phyloP scores from a whole-genome alignment of 2,329 filamentous ascomycete genomes.

The Xylariaceae sp. region DNA sequence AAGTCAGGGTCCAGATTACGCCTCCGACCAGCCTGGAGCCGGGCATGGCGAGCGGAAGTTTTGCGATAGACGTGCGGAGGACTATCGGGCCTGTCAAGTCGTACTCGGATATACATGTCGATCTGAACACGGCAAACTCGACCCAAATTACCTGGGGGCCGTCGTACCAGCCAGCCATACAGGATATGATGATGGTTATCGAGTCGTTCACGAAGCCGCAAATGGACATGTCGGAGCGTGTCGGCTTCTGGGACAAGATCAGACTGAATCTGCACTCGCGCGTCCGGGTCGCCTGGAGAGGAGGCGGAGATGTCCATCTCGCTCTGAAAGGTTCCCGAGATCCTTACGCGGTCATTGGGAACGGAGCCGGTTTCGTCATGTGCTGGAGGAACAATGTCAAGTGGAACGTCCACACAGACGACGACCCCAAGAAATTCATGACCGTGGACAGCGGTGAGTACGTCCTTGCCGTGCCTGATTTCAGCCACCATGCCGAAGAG shows the following conservation, averaged over 20 bases:
- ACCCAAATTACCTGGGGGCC: constrained; percentile 96
- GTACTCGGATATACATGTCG: constrained; percentile 85
- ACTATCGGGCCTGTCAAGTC: constrained; percentile 95
- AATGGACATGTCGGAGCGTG: constrained; percentile 84
- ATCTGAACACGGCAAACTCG: constrained; percentile 88
- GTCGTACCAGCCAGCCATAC: constrained; percentile 94
- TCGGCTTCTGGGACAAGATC: constrained; percentile 99
- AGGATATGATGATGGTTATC: constrained; percentile 99
- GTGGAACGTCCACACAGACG: constrained; percentile 76
- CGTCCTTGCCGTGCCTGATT: constrained; percentile 89
- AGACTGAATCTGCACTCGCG: constrained; percentile 89
- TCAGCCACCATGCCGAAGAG: constrained; percentile 77
- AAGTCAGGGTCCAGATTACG: constrained; percentile 77
- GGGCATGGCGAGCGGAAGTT: constrained; percentile 54
- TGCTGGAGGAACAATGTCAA: constrained; percentile 94
- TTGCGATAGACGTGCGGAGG: constrained; percentile 78
- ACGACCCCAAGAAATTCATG: constrained; percentile 91
- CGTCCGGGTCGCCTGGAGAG: constrained; percentile 84
- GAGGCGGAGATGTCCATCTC: constrained; percentile 91
- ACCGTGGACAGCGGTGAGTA: constrained; percentile 93
- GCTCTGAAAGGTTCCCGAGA: constrained; percentile 88
- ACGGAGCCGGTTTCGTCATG: constrained; percentile 94
- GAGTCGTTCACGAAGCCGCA: constrained; percentile 97
- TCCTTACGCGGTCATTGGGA: constrained; percentile 86
- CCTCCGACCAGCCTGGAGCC: constrained; percentile 61